phyloP scores from a whole-genome alignment of 2,329 filamentous ascomycete genomes.

The Neofusicoccum kwambonambiense region DNA sequence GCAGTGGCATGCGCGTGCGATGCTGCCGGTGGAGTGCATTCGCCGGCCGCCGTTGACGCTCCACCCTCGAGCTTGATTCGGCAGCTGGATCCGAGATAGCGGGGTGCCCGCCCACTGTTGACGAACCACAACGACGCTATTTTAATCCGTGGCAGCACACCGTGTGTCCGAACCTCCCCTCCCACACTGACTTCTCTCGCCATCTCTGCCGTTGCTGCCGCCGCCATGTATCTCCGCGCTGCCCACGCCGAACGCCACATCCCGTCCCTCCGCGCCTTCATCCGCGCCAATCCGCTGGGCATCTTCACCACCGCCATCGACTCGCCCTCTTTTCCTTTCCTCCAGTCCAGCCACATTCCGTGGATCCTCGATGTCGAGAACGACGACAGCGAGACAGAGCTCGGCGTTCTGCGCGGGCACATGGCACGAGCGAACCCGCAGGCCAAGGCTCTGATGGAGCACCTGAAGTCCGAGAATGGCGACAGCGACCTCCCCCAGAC shows the following conservation, averaged over 20 bases:
- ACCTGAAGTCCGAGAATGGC: conserved; percentile 32
- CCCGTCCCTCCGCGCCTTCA: conserved; percentile 19
- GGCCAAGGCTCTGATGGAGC: conserved; percentile 59
- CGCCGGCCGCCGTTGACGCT: too few relatives aligned
- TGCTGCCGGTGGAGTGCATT: too few relatives aligned
- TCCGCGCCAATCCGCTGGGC: conserved; percentile 20
- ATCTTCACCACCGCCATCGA: conserved; percentile 21
- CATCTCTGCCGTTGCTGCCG: too few relatives aligned
- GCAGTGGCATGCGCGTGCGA: too few relatives aligned
- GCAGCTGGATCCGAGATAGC: too few relatives aligned
- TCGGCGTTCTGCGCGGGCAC: conserved; percentile 57
- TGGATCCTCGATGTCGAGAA: conserved; percentile 42
- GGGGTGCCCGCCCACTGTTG: too few relatives aligned
- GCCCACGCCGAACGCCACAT: conserved; percentile 18
- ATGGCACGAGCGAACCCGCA: conserved; percentile 65
- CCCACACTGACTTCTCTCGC: too few relatives aligned
- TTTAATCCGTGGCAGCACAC: too few relatives aligned
- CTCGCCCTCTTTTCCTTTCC: conserved; percentile 20
- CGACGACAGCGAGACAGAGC: conserved; percentile 36
- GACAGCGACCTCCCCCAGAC: neutral
- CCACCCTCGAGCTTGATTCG: too few relatives aligned
- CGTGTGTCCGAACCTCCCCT: too few relatives aligned
- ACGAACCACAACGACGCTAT: too few relatives aligned
- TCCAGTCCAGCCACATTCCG: conserved; percentile 29
- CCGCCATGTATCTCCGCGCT: conserved; percentile 13